Percentiles rank a stretch among this genome's conserved stretches.
Conservation (phyloP, 1,139 yeast species). For the Yamadazyma spencermartinsiae region DNA sequence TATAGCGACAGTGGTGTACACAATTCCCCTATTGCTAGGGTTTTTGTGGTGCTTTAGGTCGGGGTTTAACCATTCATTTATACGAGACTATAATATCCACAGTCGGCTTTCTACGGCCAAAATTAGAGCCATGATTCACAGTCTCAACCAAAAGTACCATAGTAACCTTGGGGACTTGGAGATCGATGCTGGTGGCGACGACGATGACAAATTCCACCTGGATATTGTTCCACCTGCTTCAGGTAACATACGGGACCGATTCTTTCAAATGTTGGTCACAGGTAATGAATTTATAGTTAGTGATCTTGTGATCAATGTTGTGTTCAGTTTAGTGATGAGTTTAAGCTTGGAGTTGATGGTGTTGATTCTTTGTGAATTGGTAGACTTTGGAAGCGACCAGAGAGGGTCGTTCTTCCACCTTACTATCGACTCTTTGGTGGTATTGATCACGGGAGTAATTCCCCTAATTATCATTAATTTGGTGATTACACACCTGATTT, state of each 20-base stretch:
- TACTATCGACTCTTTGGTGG: conserved; percentile 33
- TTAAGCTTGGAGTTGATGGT: conserved; percentile 35
- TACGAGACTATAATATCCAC: conserved; percentile 1
- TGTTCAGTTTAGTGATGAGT: conserved; percentile 33
- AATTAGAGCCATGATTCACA: not conserved
- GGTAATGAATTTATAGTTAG: not conserved
- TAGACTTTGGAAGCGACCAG: conserved; percentile 22
- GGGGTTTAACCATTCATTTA: not conserved
- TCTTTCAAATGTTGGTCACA: conserved; percentile 2
- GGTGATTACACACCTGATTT: conserved; percentile 27
- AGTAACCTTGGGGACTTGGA: too few relatives aligned
- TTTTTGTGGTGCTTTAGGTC: not conserved
- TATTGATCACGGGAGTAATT: conserved; percentile 31
- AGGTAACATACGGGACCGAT: too few relatives aligned
- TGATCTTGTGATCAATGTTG: conserved; percentile 21
- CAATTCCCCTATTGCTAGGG: not conserved
- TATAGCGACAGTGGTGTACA: not conserved
- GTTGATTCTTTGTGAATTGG: conserved; percentile 41
- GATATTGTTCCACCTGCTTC: too few relatives aligned
- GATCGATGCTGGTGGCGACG: not conserved
- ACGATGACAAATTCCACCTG: not conserved
- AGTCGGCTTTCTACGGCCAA: not conserved
- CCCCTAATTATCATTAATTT: conserved; percentile 37
- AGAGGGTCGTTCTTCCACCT: conserved; percentile 27
- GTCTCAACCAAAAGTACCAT: not conserved